These are phyloP conservation scores for Skeletonema menzelii DNA, from an alignment of 108 stramenopile species.

Conservation along the genomic window DNA sequence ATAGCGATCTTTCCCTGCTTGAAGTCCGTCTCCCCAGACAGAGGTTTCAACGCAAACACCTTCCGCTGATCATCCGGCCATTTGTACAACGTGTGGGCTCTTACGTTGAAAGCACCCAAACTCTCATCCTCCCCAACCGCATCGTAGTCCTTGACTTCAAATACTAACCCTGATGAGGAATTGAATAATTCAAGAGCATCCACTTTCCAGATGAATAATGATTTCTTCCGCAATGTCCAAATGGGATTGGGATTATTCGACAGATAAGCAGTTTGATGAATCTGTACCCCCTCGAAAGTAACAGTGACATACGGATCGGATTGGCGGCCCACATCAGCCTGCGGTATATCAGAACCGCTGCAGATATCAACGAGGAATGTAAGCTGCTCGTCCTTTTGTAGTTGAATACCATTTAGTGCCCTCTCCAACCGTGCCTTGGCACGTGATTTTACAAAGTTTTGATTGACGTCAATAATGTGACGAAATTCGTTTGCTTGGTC, in stretches of 20 bases:
- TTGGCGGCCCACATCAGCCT: slow-evolving; percentile 48
- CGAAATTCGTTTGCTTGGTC: slow-evolving; percentile 50
- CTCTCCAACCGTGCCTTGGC: slow-evolving; percentile 35
- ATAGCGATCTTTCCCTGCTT: slow-evolving; percentile 58
- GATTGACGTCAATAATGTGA: slow-evolving; percentile 41
- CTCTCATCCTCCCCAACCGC: slow-evolving; percentile 49
- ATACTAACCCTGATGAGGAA: slow-evolving; percentile 68
- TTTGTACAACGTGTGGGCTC: slow-evolving; percentile 50
- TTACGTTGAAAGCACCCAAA: slow-evolving; percentile 54
- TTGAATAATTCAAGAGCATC: slow-evolving; percentile 60
- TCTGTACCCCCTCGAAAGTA: slow-evolving; percentile 45
- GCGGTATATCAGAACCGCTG: slow-evolving; percentile 61
- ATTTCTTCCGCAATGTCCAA: slow-evolving; percentile 69
- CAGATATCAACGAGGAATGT: slow-evolving; percentile 73
- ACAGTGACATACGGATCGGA: slow-evolving; percentile 70
- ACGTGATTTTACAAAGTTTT: slow-evolving; percentile 42
- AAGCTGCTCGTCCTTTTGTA: slow-evolving; percentile 47
- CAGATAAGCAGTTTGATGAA: slow-evolving; percentile 65
- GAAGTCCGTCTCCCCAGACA: slow-evolving; percentile 23
- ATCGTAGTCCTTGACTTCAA: slow-evolving; percentile 76
- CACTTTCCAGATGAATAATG: slow-evolving; percentile 63
- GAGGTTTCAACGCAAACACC: slow-evolving; percentile 36
- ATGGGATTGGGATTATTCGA: slow-evolving; percentile 66
- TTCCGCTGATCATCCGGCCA: slow-evolving; percentile 67
- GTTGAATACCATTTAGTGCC: slow-evolving; percentile 46